phyloP scores from a whole-genome alignment of 202 grass and related monocot species.

The Digitaria exilis region DNA sequence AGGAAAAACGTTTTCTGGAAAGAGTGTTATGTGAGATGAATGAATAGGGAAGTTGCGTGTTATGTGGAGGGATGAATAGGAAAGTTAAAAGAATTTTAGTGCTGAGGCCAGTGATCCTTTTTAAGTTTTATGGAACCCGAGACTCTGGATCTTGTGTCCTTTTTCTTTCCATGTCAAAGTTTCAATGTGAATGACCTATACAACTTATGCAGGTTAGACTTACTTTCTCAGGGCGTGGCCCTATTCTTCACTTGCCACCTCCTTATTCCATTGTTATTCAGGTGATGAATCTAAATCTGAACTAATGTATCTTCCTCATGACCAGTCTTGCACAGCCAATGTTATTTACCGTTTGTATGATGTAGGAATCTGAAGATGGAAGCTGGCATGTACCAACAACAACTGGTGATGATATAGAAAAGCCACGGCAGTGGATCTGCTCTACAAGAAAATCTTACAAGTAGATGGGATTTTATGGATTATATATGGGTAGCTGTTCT shows the following conservation, averaged over 20 bases:
- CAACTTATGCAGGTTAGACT: conserved; percentile 67
- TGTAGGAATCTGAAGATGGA: conserved; percentile 89
- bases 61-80: too few relatives aligned
- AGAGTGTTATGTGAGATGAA: too few relatives aligned
- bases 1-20: too few relatives aligned
- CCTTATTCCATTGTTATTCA: conserved; percentile 92
- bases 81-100: too few relatives aligned
- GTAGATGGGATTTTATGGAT: background rate
- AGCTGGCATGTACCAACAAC: conserved; percentile 90
- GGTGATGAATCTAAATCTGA: conserved; percentile 49
- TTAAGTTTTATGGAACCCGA: background rate
- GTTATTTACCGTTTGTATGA: background rate
- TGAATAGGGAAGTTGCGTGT: too few relatives aligned
- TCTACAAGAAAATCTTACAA: conserved; percentile 41
- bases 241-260: conserved; percentile 74
- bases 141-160: background rate
- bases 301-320: background rate
- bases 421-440: conserved; percentile 83
- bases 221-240: conserved; percentile 45
- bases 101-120: background rate
- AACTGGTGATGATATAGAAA: conserved; percentile 85
- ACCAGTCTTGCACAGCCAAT: background rate
- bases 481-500: background rate
- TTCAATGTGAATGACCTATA: conserved; percentile 6
- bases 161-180: background rate